phyloP scores from a whole-genome alignment of 768 basidiomycete genomes.

The Calvatia gigantea region DNA sequence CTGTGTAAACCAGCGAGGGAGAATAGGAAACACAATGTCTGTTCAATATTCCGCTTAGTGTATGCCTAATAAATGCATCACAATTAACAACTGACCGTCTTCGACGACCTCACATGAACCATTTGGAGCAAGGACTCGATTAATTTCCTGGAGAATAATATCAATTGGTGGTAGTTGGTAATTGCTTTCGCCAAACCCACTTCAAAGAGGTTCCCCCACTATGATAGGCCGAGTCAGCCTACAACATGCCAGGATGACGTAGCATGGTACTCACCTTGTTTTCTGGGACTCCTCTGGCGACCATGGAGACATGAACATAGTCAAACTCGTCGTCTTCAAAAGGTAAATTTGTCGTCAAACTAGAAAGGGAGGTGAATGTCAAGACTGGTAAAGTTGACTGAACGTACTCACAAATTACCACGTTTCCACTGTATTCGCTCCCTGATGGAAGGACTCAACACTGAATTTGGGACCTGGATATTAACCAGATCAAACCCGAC shows the following conservation, averaged over 20 bases:
- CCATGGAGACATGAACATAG: constrained; percentile 67
- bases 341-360: constrained; percentile 71
- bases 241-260: constrained; percentile 5
- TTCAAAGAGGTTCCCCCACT: constrained; percentile 72
- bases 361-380: constrained; percentile 22
- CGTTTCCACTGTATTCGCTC: constrained; percentile 67
- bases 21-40: constrained; percentile 75
- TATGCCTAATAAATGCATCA: neutral
- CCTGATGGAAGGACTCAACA: constrained; percentile 49
- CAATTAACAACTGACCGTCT: constrained; percentile 47
- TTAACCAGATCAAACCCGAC: constrained; percentile 80
- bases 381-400: neutral
- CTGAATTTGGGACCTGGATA: constrained; percentile 56
- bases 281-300: constrained; percentile 70
- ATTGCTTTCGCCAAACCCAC: constrained; percentile 29
- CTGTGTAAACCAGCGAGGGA: constrained; percentile 76
- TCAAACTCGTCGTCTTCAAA: constrained; percentile 85
- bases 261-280: constrained; percentile 50
- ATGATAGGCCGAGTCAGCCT: constrained; percentile 9
- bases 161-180: neutral
- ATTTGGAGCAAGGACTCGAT: constrained; percentile 64
- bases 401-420: constrained; percentile 63
- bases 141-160: constrained; percentile 56
- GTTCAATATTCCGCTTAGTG: constrained; percentile 2
- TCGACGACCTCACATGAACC: constrained; percentile 72